These are phyloP conservation scores for Spathaspora arborariae DNA, from an alignment of 805 yeast genomes.

Conservation along the genomic window DNA sequence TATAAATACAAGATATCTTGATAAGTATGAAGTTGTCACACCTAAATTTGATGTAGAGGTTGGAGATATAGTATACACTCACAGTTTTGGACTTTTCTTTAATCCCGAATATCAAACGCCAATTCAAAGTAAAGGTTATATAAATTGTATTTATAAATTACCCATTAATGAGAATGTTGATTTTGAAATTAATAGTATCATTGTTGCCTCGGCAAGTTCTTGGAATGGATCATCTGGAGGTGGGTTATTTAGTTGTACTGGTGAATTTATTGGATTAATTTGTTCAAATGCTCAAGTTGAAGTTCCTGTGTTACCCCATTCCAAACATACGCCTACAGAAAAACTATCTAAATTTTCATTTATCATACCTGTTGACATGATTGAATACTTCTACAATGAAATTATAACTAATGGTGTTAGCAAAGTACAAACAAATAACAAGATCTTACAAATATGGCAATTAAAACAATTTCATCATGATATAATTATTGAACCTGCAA, in stretches of 20 bases:
- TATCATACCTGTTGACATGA: conserved; percentile 29
- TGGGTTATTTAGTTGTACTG: conserved; percentile 26
- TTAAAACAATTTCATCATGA: conserved; percentile 21
- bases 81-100: conserved; percentile 41
- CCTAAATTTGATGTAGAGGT: conserved; percentile 4
- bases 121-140: conserved; percentile 27
- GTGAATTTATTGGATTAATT: conserved; percentile 37
- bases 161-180: conserved; percentile 5
- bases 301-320: conserved; percentile 11
- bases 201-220: conserved; percentile 40
- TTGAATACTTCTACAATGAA: conserved; percentile 18
- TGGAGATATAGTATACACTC: conserved; percentile 24
- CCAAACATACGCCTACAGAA: conserved; percentile 15
- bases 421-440: conserved; percentile 9
- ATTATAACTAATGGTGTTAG: conserved; percentile 1
- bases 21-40: background rate
- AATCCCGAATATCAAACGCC: conserved; percentile 20
- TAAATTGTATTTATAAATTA: conserved; percentile 15
- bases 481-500: conserved; percentile 14
- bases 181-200: conserved; percentile 13
- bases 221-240: conserved; percentile 55
- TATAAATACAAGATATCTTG: conserved; percentile 7
- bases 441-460: conserved; percentile 20
- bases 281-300: conserved; percentile 42
- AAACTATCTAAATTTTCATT: conserved; percentile 29